Conservation (phyloP, 805 yeast genomes). For the Lachancea lanzarotensis region DNA sequence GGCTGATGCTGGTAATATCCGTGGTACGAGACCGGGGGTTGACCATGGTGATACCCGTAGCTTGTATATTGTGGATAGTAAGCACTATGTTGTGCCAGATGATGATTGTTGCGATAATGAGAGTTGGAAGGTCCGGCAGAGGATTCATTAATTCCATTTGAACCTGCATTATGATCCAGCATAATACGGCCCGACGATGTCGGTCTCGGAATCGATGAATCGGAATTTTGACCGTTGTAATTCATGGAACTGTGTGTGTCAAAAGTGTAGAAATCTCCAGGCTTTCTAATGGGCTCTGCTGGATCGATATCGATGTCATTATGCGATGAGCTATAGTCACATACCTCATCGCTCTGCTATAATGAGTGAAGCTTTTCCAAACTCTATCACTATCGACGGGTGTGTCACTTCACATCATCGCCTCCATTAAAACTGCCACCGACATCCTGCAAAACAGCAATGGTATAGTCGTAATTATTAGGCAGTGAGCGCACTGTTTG, state of each 20-base stretch:
- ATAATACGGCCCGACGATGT: constrained; percentile 7
- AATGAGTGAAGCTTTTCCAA: neutral
- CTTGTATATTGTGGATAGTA: neutral
- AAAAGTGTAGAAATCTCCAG: neutral
- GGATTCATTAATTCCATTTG: neutral
- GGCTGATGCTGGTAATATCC: neutral
- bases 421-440: too few relatives aligned
- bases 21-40: neutral
- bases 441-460: too few relatives aligned
- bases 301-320: too few relatives aligned
- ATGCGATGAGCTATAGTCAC: too few relatives aligned
- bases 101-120: neutral
- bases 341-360: too few relatives aligned
- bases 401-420: neutral
- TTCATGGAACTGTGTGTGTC: neutral
- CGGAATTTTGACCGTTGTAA: neutral
- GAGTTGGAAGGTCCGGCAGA: neutral
- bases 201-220: constrained; percentile 3
- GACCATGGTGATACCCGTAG: neutral
- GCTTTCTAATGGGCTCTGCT: neutral
- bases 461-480: too few relatives aligned
- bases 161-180: neutral
- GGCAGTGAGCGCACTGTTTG: too few relatives aligned
- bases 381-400: too few relatives aligned
- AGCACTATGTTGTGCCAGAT: neutral